Conservation (phyloP, 805 yeast species). For the Myxozyma nipponensis region DNA sequence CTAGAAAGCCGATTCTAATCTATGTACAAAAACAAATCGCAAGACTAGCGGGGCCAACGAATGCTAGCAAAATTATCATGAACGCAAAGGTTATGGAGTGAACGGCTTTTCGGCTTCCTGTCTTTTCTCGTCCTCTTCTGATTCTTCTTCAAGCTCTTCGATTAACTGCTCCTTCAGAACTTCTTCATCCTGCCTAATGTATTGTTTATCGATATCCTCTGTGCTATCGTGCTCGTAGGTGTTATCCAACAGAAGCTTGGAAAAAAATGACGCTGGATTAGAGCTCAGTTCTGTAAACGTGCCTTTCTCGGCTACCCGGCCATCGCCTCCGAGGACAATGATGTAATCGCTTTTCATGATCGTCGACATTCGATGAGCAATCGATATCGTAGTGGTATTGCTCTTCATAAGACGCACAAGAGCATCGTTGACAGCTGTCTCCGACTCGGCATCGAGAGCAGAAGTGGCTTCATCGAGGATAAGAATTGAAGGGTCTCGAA, state of each 20-base stretch:
- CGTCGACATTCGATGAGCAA: conserved; percentile 88
- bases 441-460: conserved; percentile 85
- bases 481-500: conserved; percentile 73
- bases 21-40: conserved; percentile 1
- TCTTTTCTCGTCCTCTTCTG: conserved; percentile 12
- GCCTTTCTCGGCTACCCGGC: conserved; percentile 73
- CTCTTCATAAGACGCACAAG: conserved; percentile 52
- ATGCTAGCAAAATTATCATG: neutral
- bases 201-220: conserved; percentile 1
- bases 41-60: neutral
- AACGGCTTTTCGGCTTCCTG: conserved; percentile 10
- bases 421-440: conserved; percentile 76
- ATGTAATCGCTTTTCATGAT: conserved; percentile 78
- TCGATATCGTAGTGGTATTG: conserved; percentile 65
- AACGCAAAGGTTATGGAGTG: conserved; percentile 6
- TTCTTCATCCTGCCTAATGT: conserved; percentile 20
- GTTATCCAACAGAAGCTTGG: conserved; percentile 23
- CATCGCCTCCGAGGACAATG: conserved; percentile 70
- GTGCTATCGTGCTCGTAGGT: conserved; percentile 3
- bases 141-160: conserved; percentile 25
- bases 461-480: conserved; percentile 93
- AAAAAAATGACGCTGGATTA: conserved; percentile 32
- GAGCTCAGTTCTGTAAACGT: conserved; percentile 50
- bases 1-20: too few relatives aligned
- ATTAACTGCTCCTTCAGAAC: conserved; percentile 22